Evolutionary conservation across 164 flowering plant genomes (phyloP).

Genomic region (Warburgia ugandensis): DNA sequence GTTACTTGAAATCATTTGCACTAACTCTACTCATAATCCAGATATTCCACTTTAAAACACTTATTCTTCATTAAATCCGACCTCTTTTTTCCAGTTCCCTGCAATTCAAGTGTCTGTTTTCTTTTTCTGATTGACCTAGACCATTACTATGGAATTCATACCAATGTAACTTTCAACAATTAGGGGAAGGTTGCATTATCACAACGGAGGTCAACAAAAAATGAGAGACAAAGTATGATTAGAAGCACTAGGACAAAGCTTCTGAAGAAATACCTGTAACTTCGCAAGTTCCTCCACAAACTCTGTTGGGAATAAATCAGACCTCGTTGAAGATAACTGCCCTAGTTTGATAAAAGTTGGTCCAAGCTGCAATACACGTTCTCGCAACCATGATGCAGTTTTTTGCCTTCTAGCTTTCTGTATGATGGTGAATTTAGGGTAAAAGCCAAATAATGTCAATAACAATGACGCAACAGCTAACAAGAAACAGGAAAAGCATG

Average conservation of each 20-base stretch:
- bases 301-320: conserved; percentile 87
- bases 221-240: background rate
- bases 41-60: too few species aligned
- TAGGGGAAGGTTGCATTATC: background rate
- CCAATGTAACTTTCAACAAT: too few species aligned
- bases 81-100: too few species aligned
- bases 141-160: too few species aligned
- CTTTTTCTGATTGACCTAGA: background rate
- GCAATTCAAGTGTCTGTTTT: too few species aligned
- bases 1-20: too few species aligned
- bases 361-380: conserved; percentile 85
- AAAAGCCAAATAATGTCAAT: background rate
- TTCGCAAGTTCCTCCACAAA: conserved; percentile 94
- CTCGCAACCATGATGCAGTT: conserved; percentile 92
- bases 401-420: conserved; percentile 64
- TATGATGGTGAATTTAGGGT: background rate
- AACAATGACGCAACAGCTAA: background rate
- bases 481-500: too few species aligned
- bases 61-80: too few species aligned
- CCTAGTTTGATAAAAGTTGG: conserved; percentile 97
- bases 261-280: conserved; percentile 62
- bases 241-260: background rate
- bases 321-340: conserved; percentile 85
- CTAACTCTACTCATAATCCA: too few species aligned
- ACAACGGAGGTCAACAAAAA: conserved; percentile 1